Evolutionary conservation across 768 basidiomycete genomes (phyloP).

Genomic region (Boletellus ananiceps): DNA sequence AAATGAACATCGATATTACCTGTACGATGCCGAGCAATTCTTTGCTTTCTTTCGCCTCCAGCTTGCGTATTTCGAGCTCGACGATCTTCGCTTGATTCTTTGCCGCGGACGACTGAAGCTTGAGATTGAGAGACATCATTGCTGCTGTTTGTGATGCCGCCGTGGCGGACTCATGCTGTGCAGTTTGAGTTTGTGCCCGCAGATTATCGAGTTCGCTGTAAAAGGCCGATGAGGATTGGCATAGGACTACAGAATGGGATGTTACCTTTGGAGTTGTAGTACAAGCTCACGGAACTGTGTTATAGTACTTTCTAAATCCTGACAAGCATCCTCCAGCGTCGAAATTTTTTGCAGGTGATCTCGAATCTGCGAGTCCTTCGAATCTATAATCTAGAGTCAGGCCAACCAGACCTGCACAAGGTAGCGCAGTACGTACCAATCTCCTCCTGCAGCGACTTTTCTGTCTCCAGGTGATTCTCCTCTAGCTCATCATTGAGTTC

Average conservation of each 20-base stretch:
- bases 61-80: constrained; percentile 80
- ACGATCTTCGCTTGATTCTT: constrained; percentile 89
- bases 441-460: constrained; percentile 86
- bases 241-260: not conserved
- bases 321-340: constrained; percentile 69
- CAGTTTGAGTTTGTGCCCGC: constrained; percentile 79
- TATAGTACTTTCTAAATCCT: constrained; percentile 87
- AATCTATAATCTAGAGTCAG: constrained; percentile 40
- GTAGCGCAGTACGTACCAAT: constrained; percentile 52
- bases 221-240: constrained; percentile 8
- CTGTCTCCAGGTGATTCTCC: constrained; percentile 92
- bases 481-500: constrained; percentile 97
- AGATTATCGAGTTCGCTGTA: constrained; percentile 82
- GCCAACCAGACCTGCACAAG: not conserved
- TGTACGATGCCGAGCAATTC: constrained; percentile 83
- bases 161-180: constrained; percentile 75
- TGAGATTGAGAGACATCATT: constrained; percentile 92
- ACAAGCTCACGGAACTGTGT: constrained; percentile 92
- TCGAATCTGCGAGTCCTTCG: constrained; percentile 64
- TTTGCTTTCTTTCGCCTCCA: constrained; percentile 78
- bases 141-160: constrained; percentile 87
- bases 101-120: constrained; percentile 83
- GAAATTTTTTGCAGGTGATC: constrained; percentile 64
- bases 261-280: constrained; percentile 70
- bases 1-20: constrained; percentile 35